Base-by-base conservation (phyloP, 306 rosid species). In the Gillenia trifoliata region DNA sequence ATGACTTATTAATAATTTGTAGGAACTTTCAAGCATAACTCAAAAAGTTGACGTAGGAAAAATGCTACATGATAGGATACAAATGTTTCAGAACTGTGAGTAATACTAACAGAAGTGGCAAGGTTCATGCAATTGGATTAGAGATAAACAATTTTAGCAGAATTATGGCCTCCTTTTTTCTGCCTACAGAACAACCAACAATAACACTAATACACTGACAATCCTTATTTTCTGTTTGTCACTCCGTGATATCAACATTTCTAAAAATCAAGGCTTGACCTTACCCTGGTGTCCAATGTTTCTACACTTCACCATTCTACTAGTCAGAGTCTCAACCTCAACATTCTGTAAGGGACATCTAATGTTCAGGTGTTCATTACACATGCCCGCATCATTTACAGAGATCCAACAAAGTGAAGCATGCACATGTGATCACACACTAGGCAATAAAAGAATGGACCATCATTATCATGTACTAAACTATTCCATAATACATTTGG, bases 11-110 rank as follows among this genome's bases (percentile, higher is more conserved):
- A 34, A 16, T 5, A 38, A 36, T 25, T 12, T 62, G 23, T 22
- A 63, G 64, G 45, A 36, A 41, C 19, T 17, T 56, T 75, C 68
- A 65, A 77, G 67, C 45, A 63, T 62, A 38, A 36, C 22, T 11
- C 19, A 38, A 23, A 68, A 61, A 49, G 26, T 33, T 34, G 34
- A 50, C 15, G 34, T 50, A 34, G 5, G 28, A 61, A 79, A 36
- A 68, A 20, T 40, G 13, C 31, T 41, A 41, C 71, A 72, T 16
- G 16, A 36, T 26, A 13, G 52, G 34, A 62, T 30, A 29, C 64
- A 26, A 75, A 25, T 23, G 13, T 7, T 60, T 64, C 16, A 30
- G 13, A 40, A 76, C 26, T 38, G 43, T 23, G 57, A 67, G 29
- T 25, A 41, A 56, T 56, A 59, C 66, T 11, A 59, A 66, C 34